These are phyloP conservation scores for Lepraria neglecta DNA, from an alignment of 495 filamentous ascomycete species.

Conservation along the genomic window DNA sequence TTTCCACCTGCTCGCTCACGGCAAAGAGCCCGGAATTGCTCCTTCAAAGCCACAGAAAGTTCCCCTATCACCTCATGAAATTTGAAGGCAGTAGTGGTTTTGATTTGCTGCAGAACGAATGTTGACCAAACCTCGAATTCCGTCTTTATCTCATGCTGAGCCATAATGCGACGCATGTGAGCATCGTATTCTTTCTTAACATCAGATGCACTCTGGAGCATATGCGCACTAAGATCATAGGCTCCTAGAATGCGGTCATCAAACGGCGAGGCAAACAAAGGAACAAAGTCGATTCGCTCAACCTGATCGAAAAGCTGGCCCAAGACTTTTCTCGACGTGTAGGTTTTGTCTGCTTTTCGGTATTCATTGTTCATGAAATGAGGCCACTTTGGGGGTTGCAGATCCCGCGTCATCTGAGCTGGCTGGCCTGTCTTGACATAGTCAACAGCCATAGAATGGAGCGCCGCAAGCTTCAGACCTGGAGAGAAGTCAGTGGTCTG, in stretches of 20 bases:
- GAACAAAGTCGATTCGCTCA: conserved; percentile 60
- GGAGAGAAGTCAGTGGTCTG: conserved; percentile 9
- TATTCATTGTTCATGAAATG: conserved; percentile 84
- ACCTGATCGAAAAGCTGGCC: conserved; percentile 78
- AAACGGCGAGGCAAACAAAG: conserved; percentile 62
- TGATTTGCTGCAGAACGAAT: conserved; percentile 69
- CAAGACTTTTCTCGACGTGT: conserved; percentile 65
- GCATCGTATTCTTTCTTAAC: conserved; percentile 75
- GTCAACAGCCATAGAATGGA: conserved; percentile 90
- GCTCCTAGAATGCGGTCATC: conserved; percentile 68
- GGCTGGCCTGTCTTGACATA: conserved; percentile 83
- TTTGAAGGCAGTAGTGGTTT: conserved; percentile 67
- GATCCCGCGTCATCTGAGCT: conserved; percentile 56
- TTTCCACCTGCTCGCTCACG: conserved; percentile 56
- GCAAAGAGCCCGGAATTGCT: conserved; percentile 59
- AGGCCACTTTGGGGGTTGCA: conserved; percentile 61
- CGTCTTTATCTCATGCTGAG: conserved; percentile 74
- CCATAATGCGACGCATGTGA: conserved; percentile 71
- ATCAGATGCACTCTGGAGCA: conserved; percentile 52
- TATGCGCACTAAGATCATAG: conserved; percentile 46
- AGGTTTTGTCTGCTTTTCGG: conserved; percentile 45
- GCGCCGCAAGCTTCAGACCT: conserved; percentile 61
- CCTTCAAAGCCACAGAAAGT: conserved; percentile 55
- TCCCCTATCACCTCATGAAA: conserved; percentile 73
- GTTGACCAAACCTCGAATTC: conserved; percentile 90